These are phyloP conservation scores for Hygrocybe punicea DNA, from an alignment of 768 basidiomycete genomes.

Conservation along the genomic window DNA sequence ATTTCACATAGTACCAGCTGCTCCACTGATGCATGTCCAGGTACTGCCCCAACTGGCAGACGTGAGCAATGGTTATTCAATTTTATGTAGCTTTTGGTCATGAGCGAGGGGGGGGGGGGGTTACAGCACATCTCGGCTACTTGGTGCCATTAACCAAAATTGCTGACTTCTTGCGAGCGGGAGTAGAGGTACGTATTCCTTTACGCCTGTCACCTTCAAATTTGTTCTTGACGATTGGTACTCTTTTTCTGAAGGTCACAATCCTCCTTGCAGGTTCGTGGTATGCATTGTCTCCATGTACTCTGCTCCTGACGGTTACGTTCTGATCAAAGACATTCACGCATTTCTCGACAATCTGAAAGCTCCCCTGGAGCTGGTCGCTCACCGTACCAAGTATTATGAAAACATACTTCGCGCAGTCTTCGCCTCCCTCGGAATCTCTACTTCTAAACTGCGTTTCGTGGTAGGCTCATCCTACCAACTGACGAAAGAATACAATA, in stretches of 20 bases:
- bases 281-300: not conserved
- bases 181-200: conserved; percentile 66
- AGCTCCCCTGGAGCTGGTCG: conserved; percentile 89
- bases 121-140: conserved; percentile 91
- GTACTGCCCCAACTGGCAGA: conserved; percentile 89
- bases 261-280: conserved; percentile 73
- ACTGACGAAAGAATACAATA: conserved; percentile 83
- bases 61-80: conserved; percentile 58
- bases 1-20: conserved; percentile 3
- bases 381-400: conserved; percentile 88
- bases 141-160: conserved; percentile 94
- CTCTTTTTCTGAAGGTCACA: conserved; percentile 51
- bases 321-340: conserved; percentile 67
- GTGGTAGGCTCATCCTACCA: conserved; percentile 93
- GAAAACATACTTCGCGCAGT: conserved; percentile 75
- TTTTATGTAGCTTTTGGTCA: conserved; percentile 1
- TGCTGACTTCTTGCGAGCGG: conserved; percentile 90
- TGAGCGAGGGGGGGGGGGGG: not conserved
- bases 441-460: conserved; percentile 77
- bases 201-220: conserved; percentile 11
- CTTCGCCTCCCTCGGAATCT: conserved; percentile 86
- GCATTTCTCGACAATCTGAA: conserved; percentile 98
- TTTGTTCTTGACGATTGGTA: conserved; percentile 9
- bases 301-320: not conserved
- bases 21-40: conserved; percentile 39